Conservation (phyloP, 352 stramenopile genomes). For the Phytophthora megakarya region DNA sequence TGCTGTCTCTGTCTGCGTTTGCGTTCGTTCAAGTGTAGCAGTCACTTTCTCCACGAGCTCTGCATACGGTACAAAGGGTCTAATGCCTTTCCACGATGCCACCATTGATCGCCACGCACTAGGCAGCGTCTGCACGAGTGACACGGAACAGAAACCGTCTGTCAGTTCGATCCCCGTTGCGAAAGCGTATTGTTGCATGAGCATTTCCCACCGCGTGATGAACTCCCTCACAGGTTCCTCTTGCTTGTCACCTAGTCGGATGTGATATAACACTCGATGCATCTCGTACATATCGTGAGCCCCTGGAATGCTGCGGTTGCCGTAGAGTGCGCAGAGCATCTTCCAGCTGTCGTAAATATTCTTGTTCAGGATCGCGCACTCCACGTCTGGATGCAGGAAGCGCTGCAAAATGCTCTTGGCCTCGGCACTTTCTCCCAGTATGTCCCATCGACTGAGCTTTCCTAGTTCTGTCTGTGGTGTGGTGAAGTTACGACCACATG, state of each 20-base stretch:
- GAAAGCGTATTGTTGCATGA: conserved; percentile 47
- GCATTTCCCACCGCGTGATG: conserved; percentile 45
- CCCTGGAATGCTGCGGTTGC: conserved; percentile 34
- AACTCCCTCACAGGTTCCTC: conserved; percentile 44
- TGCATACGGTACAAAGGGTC: conserved; percentile 47
- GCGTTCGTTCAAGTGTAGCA: conserved; percentile 25
- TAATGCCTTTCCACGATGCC: conserved; percentile 38
- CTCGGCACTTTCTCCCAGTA: conserved; percentile 48
- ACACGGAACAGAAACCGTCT: conserved; percentile 44
- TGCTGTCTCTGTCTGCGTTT: conserved; percentile 25
- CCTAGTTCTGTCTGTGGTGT: conserved; percentile 12
- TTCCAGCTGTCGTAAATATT: conserved; percentile 59
- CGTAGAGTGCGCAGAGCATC: conserved; percentile 52
- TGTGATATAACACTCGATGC: conserved; percentile 51
- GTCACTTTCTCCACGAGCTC: conserved; percentile 46
- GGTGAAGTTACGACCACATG: conserved; percentile 1
- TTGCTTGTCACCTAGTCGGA: conserved; percentile 52
- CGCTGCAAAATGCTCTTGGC: conserved; percentile 55
- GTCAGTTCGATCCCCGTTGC: conserved; percentile 45
- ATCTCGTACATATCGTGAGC: conserved; percentile 46
- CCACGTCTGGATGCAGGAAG: conserved; percentile 51
- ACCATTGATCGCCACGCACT: conserved; percentile 35
- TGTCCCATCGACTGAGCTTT: conserved; percentile 42
- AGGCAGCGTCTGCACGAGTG: conserved; percentile 43
- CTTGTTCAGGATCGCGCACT: conserved; percentile 51